phyloP scores from a whole-genome alignment of 2,329 filamentous ascomycete species.

The Gyromitra esculenta region DNA sequence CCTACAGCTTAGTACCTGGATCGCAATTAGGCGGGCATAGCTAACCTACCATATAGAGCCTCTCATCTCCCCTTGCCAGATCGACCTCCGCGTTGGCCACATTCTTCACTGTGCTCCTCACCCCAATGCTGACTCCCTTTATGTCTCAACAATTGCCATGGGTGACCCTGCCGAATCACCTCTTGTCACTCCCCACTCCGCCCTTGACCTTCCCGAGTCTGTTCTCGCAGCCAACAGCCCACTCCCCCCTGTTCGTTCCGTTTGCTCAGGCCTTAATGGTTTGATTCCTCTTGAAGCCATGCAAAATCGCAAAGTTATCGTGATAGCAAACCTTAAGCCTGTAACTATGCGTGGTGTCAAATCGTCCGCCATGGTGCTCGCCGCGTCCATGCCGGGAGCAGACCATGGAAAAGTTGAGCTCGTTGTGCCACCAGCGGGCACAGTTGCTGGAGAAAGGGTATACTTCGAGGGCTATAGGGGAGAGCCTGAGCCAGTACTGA shows the following conservation, averaged over 20 bases:
- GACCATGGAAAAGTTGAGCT: constrained; percentile 91
- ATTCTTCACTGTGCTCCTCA: constrained; percentile 96
- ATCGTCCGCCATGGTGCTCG: constrained; percentile 88
- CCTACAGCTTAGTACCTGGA: background rate
- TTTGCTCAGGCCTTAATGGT: constrained; percentile 96
- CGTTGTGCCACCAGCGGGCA: constrained; percentile 79
- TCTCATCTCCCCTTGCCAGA: constrained; percentile 81
- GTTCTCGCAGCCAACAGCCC: constrained; percentile 70
- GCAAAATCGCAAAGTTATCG: constrained; percentile 94
- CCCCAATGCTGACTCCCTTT: constrained; percentile 95
- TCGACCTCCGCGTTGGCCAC: constrained; percentile 95
- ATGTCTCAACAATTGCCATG: constrained; percentile 93
- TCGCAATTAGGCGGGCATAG: background rate
- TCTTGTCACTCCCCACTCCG: constrained; percentile 69
- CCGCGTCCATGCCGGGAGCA: constrained; percentile 92
- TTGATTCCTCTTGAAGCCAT: constrained; percentile 92
- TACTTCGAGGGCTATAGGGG: constrained; percentile 95
- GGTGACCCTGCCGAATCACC: constrained; percentile 86
- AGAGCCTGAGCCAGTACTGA: constrained; percentile 89
- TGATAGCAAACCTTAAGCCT: constrained; percentile 97
- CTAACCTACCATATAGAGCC: constrained; percentile 72
- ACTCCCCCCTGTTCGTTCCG: constrained; percentile 76
- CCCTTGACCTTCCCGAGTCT: constrained; percentile 68
- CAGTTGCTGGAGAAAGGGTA: constrained; percentile 84
- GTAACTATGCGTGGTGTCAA: constrained; percentile 97